These are phyloP conservation scores for Tolypocladium inflatum DNA, from an alignment of 2,329 filamentous ascomycete species.

Conservation along the genomic window DNA sequence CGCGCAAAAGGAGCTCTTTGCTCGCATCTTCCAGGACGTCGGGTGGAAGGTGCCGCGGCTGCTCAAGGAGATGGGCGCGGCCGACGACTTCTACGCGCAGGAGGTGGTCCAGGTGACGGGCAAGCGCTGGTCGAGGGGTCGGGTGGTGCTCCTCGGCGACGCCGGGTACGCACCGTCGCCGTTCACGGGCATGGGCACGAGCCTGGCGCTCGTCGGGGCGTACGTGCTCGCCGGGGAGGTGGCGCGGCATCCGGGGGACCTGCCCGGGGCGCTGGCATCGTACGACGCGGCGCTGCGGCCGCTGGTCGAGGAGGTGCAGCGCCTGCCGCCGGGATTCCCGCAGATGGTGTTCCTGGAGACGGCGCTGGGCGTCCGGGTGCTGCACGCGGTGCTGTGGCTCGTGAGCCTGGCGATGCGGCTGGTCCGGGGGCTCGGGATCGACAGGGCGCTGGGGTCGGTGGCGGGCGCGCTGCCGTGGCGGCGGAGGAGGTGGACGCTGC, in stretches of 20 bases:
- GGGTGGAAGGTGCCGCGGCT: conserved; percentile 35
- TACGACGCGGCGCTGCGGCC: conserved; percentile 33
- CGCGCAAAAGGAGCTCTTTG: conserved; percentile 28
- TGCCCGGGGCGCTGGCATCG: conserved; percentile 18
- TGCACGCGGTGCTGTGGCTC: conserved; percentile 6
- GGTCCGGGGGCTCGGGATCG: neutral
- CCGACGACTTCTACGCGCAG: conserved; percentile 35
- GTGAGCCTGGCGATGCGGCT: neutral
- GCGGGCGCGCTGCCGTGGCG: neutral
- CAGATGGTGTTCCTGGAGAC: conserved; percentile 16
- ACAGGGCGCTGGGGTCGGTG: neutral
- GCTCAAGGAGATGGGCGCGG: conserved; percentile 21
- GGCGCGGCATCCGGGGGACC: conserved; percentile 9
- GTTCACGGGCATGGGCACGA: conserved; percentile 39
- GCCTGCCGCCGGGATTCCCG: conserved; percentile 16
- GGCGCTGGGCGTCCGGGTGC: conserved; percentile 13
- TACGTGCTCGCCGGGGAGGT: conserved; percentile 42
- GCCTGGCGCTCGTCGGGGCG: conserved; percentile 32
- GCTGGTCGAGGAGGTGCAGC: conserved; percentile 28
- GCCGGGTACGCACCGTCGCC: conserved; percentile 36
- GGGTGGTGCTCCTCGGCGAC: conserved; percentile 38
- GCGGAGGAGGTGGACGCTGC: neutral
- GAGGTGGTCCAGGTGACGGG: conserved; percentile 32
- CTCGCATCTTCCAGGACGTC: conserved; percentile 29
- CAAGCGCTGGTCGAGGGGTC: conserved; percentile 20